Evolutionary conservation across 2,329 filamentous ascomycete genomes (phyloP).

Genomic region (Boeremia lycopersici): DNA sequence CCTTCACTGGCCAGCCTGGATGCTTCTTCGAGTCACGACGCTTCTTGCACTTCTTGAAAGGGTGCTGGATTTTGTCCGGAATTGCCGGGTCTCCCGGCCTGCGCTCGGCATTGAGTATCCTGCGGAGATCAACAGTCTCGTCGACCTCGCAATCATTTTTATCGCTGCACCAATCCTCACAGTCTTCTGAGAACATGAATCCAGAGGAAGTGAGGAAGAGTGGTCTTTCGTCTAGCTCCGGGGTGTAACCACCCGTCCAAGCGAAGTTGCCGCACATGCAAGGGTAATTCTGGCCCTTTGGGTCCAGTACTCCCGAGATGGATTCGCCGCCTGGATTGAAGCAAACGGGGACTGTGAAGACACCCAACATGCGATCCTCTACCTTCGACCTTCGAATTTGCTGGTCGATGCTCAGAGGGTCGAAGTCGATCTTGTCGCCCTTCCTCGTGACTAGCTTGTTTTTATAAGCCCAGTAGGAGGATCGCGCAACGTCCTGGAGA

Average conservation of each 20-base stretch:
- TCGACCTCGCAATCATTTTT: not conserved
- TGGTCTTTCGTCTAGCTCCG: not conserved
- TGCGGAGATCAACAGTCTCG: not conserved
- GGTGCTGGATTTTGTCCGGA: not conserved
- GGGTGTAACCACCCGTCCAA: not conserved
- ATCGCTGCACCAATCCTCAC: not conserved
- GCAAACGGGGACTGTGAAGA: constrained; percentile 16
- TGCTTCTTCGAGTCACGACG: not conserved
- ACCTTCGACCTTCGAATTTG: not conserved
- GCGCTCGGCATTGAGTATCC: not conserved
- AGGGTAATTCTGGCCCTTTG: constrained; percentile 17
- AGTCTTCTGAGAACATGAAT: not conserved
- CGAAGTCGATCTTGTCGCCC: not conserved
- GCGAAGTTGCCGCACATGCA: constrained; percentile 28
- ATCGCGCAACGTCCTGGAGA: not conserved
- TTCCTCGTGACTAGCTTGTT: not conserved
- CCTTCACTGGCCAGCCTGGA: not conserved
- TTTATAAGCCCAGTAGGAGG: not conserved
- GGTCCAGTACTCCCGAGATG: constrained; percentile 15
- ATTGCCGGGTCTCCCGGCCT: not conserved
- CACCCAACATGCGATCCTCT: not conserved
- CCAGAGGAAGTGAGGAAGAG: not conserved
- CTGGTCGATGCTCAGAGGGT: not conserved
- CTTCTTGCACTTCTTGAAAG: not conserved
- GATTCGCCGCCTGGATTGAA: constrained; percentile 20